These are phyloP conservation scores for Capsella rubella DNA, from an alignment of 441 rosid genomes.

Conservation along the genomic window DNA sequence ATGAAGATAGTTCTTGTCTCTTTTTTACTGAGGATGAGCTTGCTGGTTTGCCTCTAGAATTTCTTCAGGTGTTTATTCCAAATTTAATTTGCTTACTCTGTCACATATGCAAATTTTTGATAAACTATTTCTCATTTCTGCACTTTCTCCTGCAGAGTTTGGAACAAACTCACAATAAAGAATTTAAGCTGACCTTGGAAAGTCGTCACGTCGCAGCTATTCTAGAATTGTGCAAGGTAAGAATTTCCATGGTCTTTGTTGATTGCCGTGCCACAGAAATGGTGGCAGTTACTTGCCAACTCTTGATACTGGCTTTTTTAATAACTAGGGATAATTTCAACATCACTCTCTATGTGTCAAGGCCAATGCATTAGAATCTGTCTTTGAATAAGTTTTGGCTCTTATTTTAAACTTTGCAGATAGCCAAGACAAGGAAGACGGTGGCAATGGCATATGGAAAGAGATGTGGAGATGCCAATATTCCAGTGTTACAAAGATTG, in stretches of 20 bases:
- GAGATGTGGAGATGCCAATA: constrained; percentile 84
- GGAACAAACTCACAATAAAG: constrained; percentile 67
- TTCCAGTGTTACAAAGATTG: constrained; percentile 76
- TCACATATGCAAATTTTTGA: constrained; percentile 12
- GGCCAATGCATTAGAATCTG: constrained; percentile 10
- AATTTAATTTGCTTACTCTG: constrained; percentile 25
- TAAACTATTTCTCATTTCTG: constrained; percentile 13
- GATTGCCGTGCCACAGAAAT: constrained; percentile 16
- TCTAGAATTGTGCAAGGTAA: constrained; percentile 90
- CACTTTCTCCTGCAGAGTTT: constrained; percentile 62
- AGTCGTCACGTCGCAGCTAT: constrained; percentile 71
- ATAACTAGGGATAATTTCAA: constrained; percentile 28
- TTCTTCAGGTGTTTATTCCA: constrained; percentile 62
- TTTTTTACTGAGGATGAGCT: constrained; percentile 76
- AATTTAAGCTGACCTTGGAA: constrained; percentile 72
- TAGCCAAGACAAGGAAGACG: constrained; percentile 85
- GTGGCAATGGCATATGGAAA: constrained; percentile 81
- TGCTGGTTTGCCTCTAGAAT: constrained; percentile 76
- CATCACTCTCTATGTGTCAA: constrained; percentile 8
- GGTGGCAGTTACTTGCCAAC: constrained; percentile 18
- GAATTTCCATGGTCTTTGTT: constrained; percentile 29
- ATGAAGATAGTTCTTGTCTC: constrained; percentile 71
- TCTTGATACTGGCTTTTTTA: neutral
- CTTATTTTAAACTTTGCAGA: constrained; percentile 58
- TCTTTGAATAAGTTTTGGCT: constrained; percentile 31